These are phyloP conservation scores for Adenanthera pavonina DNA, from an alignment of 306 rosid genomes.

Conservation along the genomic window DNA sequence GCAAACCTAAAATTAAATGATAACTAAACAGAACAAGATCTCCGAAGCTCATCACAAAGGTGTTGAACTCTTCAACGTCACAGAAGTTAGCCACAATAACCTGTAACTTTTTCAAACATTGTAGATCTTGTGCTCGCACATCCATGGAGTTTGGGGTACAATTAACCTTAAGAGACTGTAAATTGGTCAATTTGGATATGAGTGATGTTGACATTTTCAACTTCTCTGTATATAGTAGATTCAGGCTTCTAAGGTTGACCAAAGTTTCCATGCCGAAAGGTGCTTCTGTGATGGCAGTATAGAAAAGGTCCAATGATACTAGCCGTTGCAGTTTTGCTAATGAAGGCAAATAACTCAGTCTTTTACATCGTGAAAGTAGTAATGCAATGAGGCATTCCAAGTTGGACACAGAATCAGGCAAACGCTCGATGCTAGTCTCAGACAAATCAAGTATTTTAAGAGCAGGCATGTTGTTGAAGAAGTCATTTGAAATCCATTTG, in stretches of 20 bases:
- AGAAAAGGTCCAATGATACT: not conserved
- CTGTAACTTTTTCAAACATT: conserved; percentile 18
- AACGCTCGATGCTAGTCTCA: not conserved
- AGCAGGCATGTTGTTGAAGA: not conserved
- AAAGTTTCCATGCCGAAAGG: not conserved
- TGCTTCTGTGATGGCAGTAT: not conserved
- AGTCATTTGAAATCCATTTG: not conserved
- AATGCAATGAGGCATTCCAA: not conserved
- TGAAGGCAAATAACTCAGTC: not conserved
- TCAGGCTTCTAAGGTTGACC: not conserved
- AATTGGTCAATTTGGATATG: not conserved
- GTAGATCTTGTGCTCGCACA: not conserved
- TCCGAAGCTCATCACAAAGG: not conserved
- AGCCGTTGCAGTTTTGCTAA: not conserved
- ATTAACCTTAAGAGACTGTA: not conserved
- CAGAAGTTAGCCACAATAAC: not conserved
- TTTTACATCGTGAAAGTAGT: not conserved
- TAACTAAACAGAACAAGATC: not conserved
- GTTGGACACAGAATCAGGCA: not conserved
- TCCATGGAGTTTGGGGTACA: not conserved
- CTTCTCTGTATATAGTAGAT: rapidly evolving
- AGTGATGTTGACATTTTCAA: not conserved
- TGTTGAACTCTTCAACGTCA: not conserved
- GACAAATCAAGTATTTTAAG: not conserved
- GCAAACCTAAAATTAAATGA: not conserved